Conservation (phyloP, 2,329 filamentous ascomycete species). For the Colletotrichum sp. region DNA sequence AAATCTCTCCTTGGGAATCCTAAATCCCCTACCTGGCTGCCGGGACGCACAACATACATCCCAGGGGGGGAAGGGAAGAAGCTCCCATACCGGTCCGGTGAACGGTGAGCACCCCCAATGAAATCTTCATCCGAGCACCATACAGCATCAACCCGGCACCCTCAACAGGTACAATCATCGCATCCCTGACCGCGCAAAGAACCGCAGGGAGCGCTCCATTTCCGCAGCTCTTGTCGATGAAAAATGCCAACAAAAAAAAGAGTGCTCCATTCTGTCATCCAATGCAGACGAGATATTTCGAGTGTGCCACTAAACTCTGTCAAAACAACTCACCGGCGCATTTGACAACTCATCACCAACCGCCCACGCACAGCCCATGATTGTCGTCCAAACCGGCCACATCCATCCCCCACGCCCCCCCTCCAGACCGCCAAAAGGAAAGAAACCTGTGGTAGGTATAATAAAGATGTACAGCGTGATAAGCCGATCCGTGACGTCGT, state of each 20-base stretch:
- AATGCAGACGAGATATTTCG: not conserved
- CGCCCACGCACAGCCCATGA: not conserved
- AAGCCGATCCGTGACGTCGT: slow-evolving; percentile 10
- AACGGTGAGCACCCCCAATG: not conserved
- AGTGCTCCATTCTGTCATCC: not conserved
- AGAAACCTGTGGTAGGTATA: not conserved
- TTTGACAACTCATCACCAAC: not conserved
- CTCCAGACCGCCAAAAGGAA: not conserved
- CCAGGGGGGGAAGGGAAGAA: not conserved
- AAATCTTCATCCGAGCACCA: not conserved
- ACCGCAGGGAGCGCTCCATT: not conserved
- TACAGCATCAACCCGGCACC: not conserved
- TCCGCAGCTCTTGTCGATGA: not conserved
- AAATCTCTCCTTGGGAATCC: not conserved
- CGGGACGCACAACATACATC: not conserved
- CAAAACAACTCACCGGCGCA: not conserved
- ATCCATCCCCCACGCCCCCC: not conserved
- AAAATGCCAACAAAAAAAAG: not conserved
- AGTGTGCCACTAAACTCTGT: not conserved
- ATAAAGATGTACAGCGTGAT: not conserved
- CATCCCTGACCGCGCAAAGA: not conserved
- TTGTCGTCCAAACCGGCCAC: not conserved
- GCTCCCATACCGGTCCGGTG: not conserved
- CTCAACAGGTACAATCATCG: not conserved
- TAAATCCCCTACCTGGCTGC: not conserved